Base-by-base conservation (phyloP, 2,329 filamentous ascomycete species). In the Dryadomyces quercivorus region DNA sequence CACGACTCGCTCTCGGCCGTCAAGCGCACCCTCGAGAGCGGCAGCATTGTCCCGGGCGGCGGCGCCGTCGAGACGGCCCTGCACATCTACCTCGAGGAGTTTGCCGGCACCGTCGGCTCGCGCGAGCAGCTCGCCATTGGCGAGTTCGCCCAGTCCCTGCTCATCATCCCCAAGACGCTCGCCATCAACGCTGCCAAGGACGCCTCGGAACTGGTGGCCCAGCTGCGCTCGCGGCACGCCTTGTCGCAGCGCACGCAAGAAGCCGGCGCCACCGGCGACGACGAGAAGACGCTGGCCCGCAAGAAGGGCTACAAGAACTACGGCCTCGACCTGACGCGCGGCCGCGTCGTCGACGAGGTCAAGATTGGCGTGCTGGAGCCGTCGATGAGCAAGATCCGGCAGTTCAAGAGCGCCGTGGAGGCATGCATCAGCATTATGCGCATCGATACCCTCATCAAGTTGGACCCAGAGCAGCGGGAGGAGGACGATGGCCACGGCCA, bases 271-370 rank as follows among this genome's bases (percentile, higher is more conserved):
- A 2, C 40, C 15, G 44, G 20, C 20, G 88, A 92, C 69, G 86
- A 95, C 64, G 89, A 93, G 70, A 95, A 94, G 78, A 84, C 83
- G 53, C 78, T 93, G 56, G 89, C 90, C 50, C 89, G 88, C 71
- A 93, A 92, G 74, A 96, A 95, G 82, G 88, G 87, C 63, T 98
- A 97, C 78, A 93, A 92, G 75, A 98, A 98, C 78, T 98, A 98
- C 70, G 93, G 93, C 51, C 76, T 98, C 56, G 94, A 98, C 70
- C 75, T 98, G 64, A 77, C 77, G 55, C 90, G 87, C 69, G 93
- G 93, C 62, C 92, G 89, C 69, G 88, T 97, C 56, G 85, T 91
- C 54, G 93, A 98, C 70, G 84, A 89, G 74, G 76, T 98, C 65
- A 97, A 97, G 80, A 84, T 88, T 13, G 93, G 93, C 66, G 91